Evolutionary conservation across 768 basidiomycete species (phyloP).

Genomic region (Gloeopeniophorella convolvens): DNA sequence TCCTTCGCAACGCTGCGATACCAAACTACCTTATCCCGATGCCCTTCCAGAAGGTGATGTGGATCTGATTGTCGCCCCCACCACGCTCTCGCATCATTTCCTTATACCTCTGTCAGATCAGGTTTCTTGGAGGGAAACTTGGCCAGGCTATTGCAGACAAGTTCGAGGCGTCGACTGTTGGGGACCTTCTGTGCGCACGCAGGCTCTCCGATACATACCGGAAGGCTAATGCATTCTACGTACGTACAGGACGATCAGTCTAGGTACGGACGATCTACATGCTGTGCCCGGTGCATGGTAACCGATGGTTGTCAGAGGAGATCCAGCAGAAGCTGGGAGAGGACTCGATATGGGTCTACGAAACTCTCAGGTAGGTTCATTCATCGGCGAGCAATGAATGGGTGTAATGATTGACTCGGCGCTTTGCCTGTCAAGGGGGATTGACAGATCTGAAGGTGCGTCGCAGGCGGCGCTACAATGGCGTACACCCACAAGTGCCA

Average conservation of each 20-base stretch:
- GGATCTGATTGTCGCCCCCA: neutral
- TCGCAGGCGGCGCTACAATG: neutral
- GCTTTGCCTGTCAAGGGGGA: slow-evolving; percentile 45
- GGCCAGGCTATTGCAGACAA: slow-evolving; percentile 82
- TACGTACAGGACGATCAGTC: slow-evolving; percentile 41
- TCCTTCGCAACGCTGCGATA: slow-evolving; percentile 77
- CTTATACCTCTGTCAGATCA: slow-evolving; percentile 49
- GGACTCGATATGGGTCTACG: slow-evolving; percentile 85
- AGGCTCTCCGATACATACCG: neutral
- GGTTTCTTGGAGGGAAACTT: slow-evolving; percentile 92
- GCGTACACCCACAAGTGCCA: neutral
- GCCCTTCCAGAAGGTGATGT: slow-evolving; percentile 48
- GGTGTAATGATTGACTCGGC: neutral
- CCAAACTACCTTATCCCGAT: slow-evolving; percentile 79
- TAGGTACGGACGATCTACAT: slow-evolving; percentile 38
- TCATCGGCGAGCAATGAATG: neutral
- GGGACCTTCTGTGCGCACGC: slow-evolving; percentile 72
- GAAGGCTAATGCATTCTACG: neutral
- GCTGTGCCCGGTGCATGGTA: neutral
- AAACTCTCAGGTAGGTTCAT: slow-evolving; percentile 68
- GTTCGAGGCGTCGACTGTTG: slow-evolving; percentile 85
- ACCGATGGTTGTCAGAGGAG: slow-evolving; percentile 5
- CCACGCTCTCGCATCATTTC: neutral
- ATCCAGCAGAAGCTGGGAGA: slow-evolving; percentile 72
- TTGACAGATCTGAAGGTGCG: slow-evolving; percentile 83